These are phyloP conservation scores for Coprinellus micaceus DNA, from an alignment of 768 basidiomycete species.

Conservation along the genomic window DNA sequence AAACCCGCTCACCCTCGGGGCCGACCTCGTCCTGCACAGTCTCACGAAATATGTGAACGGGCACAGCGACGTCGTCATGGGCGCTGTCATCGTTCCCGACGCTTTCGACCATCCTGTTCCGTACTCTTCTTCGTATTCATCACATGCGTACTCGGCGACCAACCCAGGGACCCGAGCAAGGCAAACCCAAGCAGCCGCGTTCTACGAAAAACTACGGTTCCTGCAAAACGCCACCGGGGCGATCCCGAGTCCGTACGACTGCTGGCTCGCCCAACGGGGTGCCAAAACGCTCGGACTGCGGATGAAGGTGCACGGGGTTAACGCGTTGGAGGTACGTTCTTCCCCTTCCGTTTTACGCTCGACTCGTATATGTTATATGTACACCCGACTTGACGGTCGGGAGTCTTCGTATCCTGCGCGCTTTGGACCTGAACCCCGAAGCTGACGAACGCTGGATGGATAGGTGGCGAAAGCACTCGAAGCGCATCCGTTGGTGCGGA, in stretches of 20 bases:
- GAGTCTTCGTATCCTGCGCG: no score
- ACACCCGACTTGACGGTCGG: no score
- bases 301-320: slow-evolving; percentile 82
- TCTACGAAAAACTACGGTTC: slow-evolving; percentile 60
- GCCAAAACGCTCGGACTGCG: slow-evolving; percentile 88
- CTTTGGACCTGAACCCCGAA: no score
- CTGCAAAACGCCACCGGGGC: slow-evolving; percentile 88
- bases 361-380: no score
- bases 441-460: no score
- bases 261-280: slow-evolving; percentile 86
- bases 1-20: slow-evolving; percentile 80
- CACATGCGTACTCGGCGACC: no score
- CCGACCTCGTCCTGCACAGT: slow-evolving; percentile 81
- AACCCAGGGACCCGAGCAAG: no score
- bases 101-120: no score
- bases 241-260: slow-evolving; percentile 82
- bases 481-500: slow-evolving; percentile 56
- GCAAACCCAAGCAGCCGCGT: neutral
- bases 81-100: slow-evolving; percentile 67
- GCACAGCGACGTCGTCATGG: slow-evolving; percentile 92
- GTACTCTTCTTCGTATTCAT: no score
- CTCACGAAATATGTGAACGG: slow-evolving; percentile 93
- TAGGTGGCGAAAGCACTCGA: slow-evolving; percentile 67
- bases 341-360: no score
- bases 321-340: slow-evolving; percentile 73